These are phyloP conservation scores for Ceratocystis smalleyi DNA, from an alignment of 2,329 filamentous ascomycete species.

Conservation along the genomic window DNA sequence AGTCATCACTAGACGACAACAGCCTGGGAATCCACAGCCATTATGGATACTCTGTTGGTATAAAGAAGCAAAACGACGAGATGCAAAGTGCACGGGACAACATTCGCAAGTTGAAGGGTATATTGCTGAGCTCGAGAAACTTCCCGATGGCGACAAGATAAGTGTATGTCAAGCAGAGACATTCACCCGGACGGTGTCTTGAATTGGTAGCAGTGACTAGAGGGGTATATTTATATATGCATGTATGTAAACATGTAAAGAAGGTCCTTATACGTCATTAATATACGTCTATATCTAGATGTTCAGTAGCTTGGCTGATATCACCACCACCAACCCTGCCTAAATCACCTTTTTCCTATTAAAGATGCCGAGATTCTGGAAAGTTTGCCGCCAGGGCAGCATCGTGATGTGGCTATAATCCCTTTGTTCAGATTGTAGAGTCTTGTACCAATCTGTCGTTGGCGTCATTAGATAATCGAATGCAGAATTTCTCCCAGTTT, in stretches of 20 bases:
- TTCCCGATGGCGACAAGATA: constrained; percentile 36
- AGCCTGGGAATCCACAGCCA: constrained; percentile 7
- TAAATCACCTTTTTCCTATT: neutral
- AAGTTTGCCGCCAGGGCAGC: neutral
- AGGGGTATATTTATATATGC: neutral
- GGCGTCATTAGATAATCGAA: neutral
- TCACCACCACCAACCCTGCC: too few species aligned
- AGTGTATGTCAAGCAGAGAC: neutral
- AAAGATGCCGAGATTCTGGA: neutral
- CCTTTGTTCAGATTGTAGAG: neutral
- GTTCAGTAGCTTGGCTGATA: neutral
- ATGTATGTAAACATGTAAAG: neutral
- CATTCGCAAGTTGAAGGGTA: constrained; percentile 65
- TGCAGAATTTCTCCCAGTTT: neutral
- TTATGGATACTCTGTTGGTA: constrained; percentile 10
- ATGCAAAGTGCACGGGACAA: constrained; percentile 57
- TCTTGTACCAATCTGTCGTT: neutral
- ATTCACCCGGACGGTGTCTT: neutral
- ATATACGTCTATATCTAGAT: neutral
- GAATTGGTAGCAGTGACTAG: neutral
- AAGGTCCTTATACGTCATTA: neutral
- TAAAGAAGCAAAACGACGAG: constrained; percentile 39
- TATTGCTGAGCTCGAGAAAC: constrained; percentile 57
- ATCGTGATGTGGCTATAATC: constrained; percentile 1
- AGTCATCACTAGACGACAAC: neutral